Evolutionary conservation across 257 asterid species (phyloP), one percentile per base, ranked within the genome.

Genomic region (Misopates orontium): DNA sequence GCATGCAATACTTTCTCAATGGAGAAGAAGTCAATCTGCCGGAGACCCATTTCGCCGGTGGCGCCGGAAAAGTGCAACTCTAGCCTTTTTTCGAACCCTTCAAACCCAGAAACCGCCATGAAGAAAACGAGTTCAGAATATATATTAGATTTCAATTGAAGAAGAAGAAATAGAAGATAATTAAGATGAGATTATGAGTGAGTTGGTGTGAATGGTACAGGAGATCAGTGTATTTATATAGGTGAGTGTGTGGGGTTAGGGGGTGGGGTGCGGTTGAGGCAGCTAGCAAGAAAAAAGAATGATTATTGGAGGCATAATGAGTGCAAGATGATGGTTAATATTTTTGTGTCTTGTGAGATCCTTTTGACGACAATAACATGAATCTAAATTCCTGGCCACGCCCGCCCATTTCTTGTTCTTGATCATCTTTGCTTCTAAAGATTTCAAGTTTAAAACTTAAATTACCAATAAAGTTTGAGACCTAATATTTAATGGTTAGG

Each of bases 51-150:
- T 10, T 58, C 70, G 31, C 70, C 86, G 77, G 75, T 48, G 62
- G 61, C 84, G 12, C 86, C 92, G 71, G 90, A 86, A 84, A 93
- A 93, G 16, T 74, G 87, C 0, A 93, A 84, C 83, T 93, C 99
- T 0, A 93, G 78, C 63, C 99, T 79, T 73, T 93, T 90, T 64
- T 94, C 99, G 62, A 88, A 94, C 51, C 99, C 99, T 70, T 94
- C 99, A 62, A 94, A 94, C 22, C 99, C 99, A 0, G 98, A 93
- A 69, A 75, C 76, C 56, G 99, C 97, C 99, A 94, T 92, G 39
- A 60, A 32, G 18, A 1, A 15, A 28, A 1, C 10, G 8, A 5
- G 48, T 14, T 49, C 42, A 36, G 19, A 18, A 39, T 12, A 3
- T 42, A 45, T 54, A 15, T 4, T 3, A 54, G n/a, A n/a, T 24